These are phyloP conservation scores for Eudorina sp. DNA, from an alignment of 139 green algal genomes.

Conservation along the genomic window DNA sequence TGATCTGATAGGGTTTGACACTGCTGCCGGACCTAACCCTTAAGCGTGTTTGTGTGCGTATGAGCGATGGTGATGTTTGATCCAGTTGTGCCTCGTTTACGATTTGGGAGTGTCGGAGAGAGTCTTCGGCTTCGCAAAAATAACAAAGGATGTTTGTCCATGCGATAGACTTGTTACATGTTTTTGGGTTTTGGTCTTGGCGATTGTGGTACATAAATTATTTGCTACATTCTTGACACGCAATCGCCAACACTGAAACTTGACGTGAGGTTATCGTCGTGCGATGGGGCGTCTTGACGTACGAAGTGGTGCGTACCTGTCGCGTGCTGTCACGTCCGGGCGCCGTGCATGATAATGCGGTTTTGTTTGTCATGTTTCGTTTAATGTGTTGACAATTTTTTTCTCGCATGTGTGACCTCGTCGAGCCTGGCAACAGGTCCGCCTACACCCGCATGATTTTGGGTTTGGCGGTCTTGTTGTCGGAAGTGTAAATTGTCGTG, in stretches of 20 bases:
- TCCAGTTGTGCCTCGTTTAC: neutral
- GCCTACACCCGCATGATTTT: conserved; percentile 12
- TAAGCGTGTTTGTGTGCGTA: neutral
- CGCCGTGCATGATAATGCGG: too few relatives aligned
- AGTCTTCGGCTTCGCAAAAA: neutral
- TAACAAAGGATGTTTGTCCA: too few relatives aligned
- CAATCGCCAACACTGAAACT: conserved; percentile 32
- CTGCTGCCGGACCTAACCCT: neutral
- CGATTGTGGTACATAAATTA: conserved; percentile 41
- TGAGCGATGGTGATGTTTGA: neutral
- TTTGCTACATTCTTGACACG: conserved; percentile 27
- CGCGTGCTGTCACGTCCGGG: too few relatives aligned
- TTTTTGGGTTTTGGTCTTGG: conserved; percentile 18
- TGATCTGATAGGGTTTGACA: neutral
- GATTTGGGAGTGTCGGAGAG: neutral
- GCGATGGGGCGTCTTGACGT: neutral
- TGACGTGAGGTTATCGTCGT: conserved; percentile 11
- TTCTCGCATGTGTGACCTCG: too few relatives aligned
- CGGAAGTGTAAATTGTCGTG: neutral
- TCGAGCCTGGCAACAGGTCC: neutral
- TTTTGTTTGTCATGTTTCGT: too few relatives aligned
- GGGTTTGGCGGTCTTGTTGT: neutral
- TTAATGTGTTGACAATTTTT: too few relatives aligned
- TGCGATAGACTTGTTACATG: neutral
- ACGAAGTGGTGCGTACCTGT: neutral